Evolutionary conservation across 148 eudicot genomes (phyloP), one percentile per base, ranked within the genome.

Genomic region (Persicaria tinctoria): DNA sequence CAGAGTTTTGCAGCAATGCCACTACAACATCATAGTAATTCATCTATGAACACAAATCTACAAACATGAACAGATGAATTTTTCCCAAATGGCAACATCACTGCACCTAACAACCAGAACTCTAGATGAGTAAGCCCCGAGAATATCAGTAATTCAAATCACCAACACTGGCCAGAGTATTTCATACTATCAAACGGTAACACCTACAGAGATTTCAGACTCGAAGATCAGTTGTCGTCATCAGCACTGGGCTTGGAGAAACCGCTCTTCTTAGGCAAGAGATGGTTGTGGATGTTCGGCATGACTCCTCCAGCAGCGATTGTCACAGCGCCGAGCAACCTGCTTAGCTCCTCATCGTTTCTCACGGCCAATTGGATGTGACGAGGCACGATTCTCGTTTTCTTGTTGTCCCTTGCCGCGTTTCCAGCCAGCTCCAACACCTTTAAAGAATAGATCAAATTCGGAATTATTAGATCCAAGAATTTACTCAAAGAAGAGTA

Each of bases 391-490:
- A 83, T 77, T 14, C 83, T 32, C 0, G 85, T 79, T 68, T 83
- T 83, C 85, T 83, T 79, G 78, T 83, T 83, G 76, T 83, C 85
- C 27, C 85, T 77, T 0, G 85, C 83, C 4, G 85, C 85, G 57
- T 83, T 83, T 45, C 83, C 85, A 0, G 83, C 85, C 3, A 83
- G n/a, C 57, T 83, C 85, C 80, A 83, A 45, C 0, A 79, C 85
- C 85, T 83, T 5, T 45, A 68, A 32, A 57, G 3, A 57, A 64
- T 38, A 73, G 12, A 59, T 20, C 12, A 12, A 20, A 32, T 51
- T 46, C 79, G 6, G 6, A 13, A 66, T 38, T 38, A 38, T 66
- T 8, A 16, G 70, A 57, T 18, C 18, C 32, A 8, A 16, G 32
- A 75, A 41, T 38, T 47, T 13, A 4, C 10, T 0, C 27, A n/a